A percentile compares a stretch with the other conserved stretches of the same genome.
phyloP scores from a whole-genome alignment of 345 rosid species.

The Salix arbutifolia region DNA sequence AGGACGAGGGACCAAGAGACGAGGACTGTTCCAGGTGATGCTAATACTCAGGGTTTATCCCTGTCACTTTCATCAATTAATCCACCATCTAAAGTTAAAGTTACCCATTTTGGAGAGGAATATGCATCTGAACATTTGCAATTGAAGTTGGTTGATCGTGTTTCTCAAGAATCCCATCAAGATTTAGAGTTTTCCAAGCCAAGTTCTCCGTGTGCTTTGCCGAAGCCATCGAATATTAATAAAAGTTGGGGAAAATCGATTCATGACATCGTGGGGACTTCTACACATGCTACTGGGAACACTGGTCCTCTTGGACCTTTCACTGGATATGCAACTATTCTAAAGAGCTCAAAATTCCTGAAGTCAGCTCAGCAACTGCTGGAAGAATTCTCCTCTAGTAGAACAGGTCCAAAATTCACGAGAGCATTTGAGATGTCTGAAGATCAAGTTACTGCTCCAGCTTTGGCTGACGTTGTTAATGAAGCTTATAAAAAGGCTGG shows the following conservation, averaged over 20 bases:
- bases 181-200: conserved; percentile 15
- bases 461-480: conserved; percentile 9
- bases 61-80: conserved; percentile 47
- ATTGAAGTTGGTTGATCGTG: background rate
- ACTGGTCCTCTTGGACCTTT: conserved; percentile 69
- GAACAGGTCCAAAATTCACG: conserved; percentile 11
- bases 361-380: conserved; percentile 49
- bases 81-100: conserved; percentile 18
- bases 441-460: conserved; percentile 21
- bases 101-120: conserved; percentile 22
- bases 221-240: conserved; percentile 21
- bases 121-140: conserved; percentile 13
- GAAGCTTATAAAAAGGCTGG: conserved; percentile 2
- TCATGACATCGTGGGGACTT: conserved; percentile 23
- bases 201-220: conserved; percentile 8
- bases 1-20: conserved; percentile 18
- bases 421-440: conserved; percentile 5
- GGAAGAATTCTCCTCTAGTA: conserved; percentile 42
- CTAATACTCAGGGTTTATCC: conserved; percentile 37
- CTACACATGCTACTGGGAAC: conserved; percentile 21
- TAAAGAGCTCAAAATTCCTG: conserved; percentile 56
- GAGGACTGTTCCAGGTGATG: conserved; percentile 13
- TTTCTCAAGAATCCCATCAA: conserved; percentile 12
- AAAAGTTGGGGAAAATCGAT: conserved; percentile 31
- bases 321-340: conserved; percentile 63